Conservation (phyloP, 179 eudicot species). For the Beta corolliflora region DNA sequence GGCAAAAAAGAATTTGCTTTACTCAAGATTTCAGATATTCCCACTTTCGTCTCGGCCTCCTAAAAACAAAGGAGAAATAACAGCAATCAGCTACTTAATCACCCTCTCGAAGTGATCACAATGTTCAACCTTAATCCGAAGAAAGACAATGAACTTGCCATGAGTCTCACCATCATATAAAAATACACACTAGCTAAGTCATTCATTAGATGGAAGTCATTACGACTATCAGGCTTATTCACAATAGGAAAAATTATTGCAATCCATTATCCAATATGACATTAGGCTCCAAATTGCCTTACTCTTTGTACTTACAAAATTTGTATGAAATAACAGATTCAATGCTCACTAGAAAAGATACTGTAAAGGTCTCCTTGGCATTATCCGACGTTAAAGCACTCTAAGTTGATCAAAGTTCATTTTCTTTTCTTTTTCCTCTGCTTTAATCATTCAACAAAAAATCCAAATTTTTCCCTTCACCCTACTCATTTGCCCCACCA, state of each 20-base stretch:
- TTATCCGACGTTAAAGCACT: not conserved
- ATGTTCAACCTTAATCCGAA: not conserved
- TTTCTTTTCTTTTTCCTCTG: not conserved
- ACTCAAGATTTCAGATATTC: conserved; percentile 56
- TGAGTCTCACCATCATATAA: not conserved
- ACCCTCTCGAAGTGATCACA: conserved; percentile 5
- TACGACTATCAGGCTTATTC: not conserved
- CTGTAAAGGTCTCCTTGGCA: not conserved
- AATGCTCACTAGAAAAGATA: not conserved
- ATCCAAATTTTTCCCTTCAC: conserved; percentile 1
- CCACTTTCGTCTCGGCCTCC: conserved; percentile 42
- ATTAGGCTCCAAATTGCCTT: not conserved
- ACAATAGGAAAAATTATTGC: not conserved
- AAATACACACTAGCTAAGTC: not conserved
- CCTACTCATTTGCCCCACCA: not conserved
- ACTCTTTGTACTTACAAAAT: not conserved
- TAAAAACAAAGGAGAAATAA: conserved; percentile 29
- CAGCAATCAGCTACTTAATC: conserved; percentile 10
- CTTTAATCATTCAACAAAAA: conserved; percentile 2
- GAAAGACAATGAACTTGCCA: not conserved
- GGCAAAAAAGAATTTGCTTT: conserved; percentile 85
- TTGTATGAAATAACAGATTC: not conserved
- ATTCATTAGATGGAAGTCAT: too few relatives aligned
- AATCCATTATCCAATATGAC: not conserved
- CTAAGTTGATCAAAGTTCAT: not conserved